phyloP scores from a whole-genome alignment of 2,329 filamentous ascomycete species.

The Diaporthe caulivora region DNA sequence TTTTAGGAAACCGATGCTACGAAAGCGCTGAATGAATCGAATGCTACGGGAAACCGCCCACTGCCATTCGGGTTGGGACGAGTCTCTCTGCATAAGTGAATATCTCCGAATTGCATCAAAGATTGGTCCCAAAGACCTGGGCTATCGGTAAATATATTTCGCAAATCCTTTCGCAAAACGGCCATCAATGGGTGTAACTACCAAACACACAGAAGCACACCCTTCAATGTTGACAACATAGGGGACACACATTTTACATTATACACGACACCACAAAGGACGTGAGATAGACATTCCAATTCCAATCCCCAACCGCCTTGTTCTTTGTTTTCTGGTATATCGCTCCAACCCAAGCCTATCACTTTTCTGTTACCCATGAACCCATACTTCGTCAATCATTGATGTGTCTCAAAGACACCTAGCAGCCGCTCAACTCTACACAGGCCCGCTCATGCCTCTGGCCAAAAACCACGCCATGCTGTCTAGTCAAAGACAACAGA shows the following conservation, averaged over 20 bases:
- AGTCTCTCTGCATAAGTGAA: not conserved
- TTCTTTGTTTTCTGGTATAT: constrained; percentile 9
- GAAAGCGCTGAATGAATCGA: not conserved
- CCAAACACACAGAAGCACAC: not conserved
- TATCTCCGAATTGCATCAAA: not conserved
- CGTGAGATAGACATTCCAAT: not conserved
- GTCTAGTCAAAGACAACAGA: constrained; percentile 75
- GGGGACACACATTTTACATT: not conserved
- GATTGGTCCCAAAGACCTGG: not conserved
- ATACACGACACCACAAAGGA: not conserved
- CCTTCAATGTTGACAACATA: not conserved
- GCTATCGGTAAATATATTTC: not conserved
- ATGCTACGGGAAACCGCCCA: not conserved
- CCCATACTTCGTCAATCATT: constrained; percentile 13
- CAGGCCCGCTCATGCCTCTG: not conserved
- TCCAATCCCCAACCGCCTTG: not conserved
- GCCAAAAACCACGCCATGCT: constrained; percentile 8
- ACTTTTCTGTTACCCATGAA: constrained; percentile 2
- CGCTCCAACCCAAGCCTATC: not conserved
- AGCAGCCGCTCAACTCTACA: constrained; percentile 1
- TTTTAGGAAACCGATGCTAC: constrained; percentile 23
- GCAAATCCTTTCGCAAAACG: not conserved
- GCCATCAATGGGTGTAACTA: not conserved
- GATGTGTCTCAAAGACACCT: not conserved
- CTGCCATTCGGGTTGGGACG: not conserved